Base-by-base conservation (phyloP, 768 basidiomycete genomes). In the Lentinula aciculospora region DNA sequence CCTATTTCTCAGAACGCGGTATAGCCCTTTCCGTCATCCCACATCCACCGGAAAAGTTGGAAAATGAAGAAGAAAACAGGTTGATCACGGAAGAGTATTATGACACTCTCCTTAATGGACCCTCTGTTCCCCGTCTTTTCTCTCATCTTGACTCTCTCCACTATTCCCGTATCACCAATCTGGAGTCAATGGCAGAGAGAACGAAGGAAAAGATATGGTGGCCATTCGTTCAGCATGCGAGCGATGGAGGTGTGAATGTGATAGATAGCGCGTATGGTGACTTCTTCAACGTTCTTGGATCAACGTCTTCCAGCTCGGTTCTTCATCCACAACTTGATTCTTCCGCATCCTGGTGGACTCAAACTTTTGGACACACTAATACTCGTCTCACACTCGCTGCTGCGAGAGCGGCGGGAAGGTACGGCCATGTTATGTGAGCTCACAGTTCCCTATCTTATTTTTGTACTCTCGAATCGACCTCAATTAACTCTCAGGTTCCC, bases 321-420 rank as follows among this genome's bases (percentile, higher is more conserved):
- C 72, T 79, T 63, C 80, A 76, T 53, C 79, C 84, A 4, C 84
- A 91, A 62, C 82, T 94, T 62, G 95, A 98, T 65, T 88, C 91
- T 3, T 97, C 95, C 0, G 96, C 95, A 0, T 96, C 94, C 10
- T 98, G 96, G 96, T 98, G 96, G 94, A 98, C 94, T 0, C 96
- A 98, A 70, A 81, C 88, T 0, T 71, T 97, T 39, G 96, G 95
- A 0, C 96, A 98, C 64, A 86, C 83, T 0, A 73, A 88, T 62
- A 82, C 90, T 0, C 72, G 83, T 0, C 78, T 97, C 13, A 86
- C 91, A 0, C 76, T 95, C 42, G 93, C 95, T 8, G 95, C 93
- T 0, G 94, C 95, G 1, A 78, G 81, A 32, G 94, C 94, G 5
- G 88, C 93, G 17, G 96, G 95, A 7, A 81, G 96, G 2, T 98